These are phyloP conservation scores for Aspergillaceae sp. DNA, from an alignment of 2,329 filamentous ascomycete species.

Conservation along the genomic window DNA sequence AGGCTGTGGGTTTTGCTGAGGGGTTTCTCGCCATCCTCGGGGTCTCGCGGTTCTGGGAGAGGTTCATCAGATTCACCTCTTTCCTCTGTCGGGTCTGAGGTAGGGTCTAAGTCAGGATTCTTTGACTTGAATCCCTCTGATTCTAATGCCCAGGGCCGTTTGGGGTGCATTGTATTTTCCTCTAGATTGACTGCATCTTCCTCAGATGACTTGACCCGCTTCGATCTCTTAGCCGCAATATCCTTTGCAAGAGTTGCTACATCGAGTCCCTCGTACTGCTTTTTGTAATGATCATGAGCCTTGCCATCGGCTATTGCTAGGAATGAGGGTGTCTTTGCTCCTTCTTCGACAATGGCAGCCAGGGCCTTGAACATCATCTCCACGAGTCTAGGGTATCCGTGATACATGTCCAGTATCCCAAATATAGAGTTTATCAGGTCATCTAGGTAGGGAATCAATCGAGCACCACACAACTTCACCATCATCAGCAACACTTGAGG, in stretches of 20 bases:
- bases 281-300: conserved; percentile 20
- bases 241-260: conserved; percentile 27
- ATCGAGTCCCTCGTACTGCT: conserved; percentile 20
- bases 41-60: conserved; percentile 36
- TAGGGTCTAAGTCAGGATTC: conserved; percentile 19
- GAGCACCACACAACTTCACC: conserved; percentile 74
- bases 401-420: conserved; percentile 84
- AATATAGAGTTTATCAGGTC: conserved; percentile 89
- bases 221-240: conserved; percentile 25
- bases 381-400: conserved; percentile 81
- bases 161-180: conserved; percentile 20
- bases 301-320: conserved; percentile 36
- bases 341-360: conserved; percentile 74
- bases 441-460: conserved; percentile 77
- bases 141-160: conserved; percentile 24
- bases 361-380: conserved; percentile 78
- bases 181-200: conserved; percentile 17
- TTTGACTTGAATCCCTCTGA: conserved; percentile 17
- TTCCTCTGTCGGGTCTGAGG: conserved; percentile 25
- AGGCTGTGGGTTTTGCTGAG: conserved; percentile 70
- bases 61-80: conserved; percentile 26
- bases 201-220: conserved; percentile 16
- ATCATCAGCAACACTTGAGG: conserved; percentile 91
- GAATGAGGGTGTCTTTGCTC: conserved; percentile 48
- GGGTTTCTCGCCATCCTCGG: conserved; percentile 50